A percentile compares a stretch with the other conserved stretches of the same genome.
Conservation (phyloP, 768 basidiomycete genomes). For the Boletus subcaerulescens region DNA sequence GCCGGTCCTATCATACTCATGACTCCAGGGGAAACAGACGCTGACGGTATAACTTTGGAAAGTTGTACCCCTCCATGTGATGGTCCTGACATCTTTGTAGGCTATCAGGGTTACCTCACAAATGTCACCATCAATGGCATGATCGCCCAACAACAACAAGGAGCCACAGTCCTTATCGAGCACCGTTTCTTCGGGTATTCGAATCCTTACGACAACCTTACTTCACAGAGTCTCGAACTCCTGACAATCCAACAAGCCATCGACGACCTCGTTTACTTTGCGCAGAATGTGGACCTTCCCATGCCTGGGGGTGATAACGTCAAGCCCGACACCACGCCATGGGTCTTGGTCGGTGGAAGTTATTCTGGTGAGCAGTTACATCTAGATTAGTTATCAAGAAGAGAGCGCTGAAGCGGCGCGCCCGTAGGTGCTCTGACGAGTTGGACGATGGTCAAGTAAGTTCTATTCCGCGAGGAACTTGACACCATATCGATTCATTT, state of each 20-base stretch:
- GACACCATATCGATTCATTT: not conserved
- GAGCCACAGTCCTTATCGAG: conserved; percentile 61
- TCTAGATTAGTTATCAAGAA: not conserved
- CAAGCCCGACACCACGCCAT: conserved; percentile 48
- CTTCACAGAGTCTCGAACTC: conserved; percentile 50
- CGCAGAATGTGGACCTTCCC: conserved; percentile 60
- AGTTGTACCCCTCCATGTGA: not conserved
- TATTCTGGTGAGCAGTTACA: conserved; percentile 30
- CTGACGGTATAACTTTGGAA: conserved; percentile 31
- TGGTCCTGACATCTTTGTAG: conserved; percentile 6
- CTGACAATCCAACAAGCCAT: conserved; percentile 75
- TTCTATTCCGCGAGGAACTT: conserved; percentile 1
- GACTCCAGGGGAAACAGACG: conserved; percentile 66
- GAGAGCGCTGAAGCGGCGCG: not conserved
- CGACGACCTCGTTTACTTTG: conserved; percentile 69
- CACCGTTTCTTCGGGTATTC: conserved; percentile 78
- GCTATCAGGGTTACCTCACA: conserved; percentile 52
- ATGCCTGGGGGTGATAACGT: conserved; percentile 64
- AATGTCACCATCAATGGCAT: conserved; percentile 61
- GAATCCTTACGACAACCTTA: conserved; percentile 63
- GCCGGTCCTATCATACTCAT: conserved; percentile 27
- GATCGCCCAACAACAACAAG: conserved; percentile 64
- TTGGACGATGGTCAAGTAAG: conserved; percentile 69
- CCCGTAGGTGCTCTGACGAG: conserved; percentile 44
- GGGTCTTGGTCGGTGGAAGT: conserved; percentile 43